phyloP scores from a whole-genome alignment of 2,329 filamentous ascomycete species.

The Xylariales sp. region DNA sequence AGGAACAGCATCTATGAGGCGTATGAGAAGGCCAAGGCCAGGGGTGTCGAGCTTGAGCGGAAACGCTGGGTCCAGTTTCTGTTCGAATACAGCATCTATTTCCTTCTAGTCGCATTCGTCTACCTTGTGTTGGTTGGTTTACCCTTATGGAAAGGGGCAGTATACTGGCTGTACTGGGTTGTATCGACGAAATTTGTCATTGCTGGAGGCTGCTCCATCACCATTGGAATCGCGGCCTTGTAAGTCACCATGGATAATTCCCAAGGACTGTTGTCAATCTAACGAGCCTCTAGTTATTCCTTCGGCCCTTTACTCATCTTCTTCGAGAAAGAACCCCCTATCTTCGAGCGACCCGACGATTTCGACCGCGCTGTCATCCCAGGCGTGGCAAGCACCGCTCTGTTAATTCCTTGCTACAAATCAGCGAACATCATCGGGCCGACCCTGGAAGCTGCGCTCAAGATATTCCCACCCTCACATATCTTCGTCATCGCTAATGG shows the following conservation, averaged over 20 bases:
- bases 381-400: constrained; percentile 9
- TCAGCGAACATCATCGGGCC: constrained; percentile 37
- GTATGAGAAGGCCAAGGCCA: constrained; percentile 16
- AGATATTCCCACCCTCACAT: constrained; percentile 39
- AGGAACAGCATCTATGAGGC: constrained; percentile 11
- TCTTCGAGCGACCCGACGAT: constrained; percentile 11
- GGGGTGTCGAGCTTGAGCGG: constrained; percentile 14
- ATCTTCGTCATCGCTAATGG: constrained; percentile 46
- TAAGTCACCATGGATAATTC: constrained; percentile 15
- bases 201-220: constrained; percentile 35
- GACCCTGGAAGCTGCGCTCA: constrained; percentile 35
- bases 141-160: constrained; percentile 40
- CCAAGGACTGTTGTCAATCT: neutral
- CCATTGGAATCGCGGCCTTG: constrained; percentile 31
- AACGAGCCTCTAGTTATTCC: constrained; percentile 10
- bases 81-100: constrained; percentile 16
- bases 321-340: constrained; percentile 28
- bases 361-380: constrained; percentile 10
- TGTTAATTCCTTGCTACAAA: constrained; percentile 43
- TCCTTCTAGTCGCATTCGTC: constrained; percentile 30
- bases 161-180: constrained; percentile 37
- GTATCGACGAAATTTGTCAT: constrained; percentile 35
- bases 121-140: constrained; percentile 42
- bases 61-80: constrained; percentile 16
- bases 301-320: constrained; percentile 17